Conservation (phyloP, 1,284 basidiomycete species). For the Phenoliferia sp. region DNA sequence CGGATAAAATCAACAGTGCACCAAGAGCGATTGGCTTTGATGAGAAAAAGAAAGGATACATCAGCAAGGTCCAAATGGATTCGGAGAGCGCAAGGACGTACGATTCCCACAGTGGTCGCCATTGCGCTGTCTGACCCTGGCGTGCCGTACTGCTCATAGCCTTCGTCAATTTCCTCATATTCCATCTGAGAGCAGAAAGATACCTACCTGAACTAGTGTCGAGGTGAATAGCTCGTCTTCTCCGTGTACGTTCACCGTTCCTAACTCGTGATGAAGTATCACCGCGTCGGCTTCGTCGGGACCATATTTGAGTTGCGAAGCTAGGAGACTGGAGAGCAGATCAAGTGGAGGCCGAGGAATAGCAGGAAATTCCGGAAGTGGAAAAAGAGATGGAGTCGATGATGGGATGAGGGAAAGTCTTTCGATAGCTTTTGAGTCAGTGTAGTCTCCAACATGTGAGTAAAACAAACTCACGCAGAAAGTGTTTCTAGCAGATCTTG, state of each 20-base stretch:
- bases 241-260: slow-evolving; percentile 32
- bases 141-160: slow-evolving; percentile 54
- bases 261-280: slow-evolving; percentile 77
- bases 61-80: too few species aligned
- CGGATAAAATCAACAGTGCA: slow-evolving; percentile 19
- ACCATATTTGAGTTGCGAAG: slow-evolving; percentile 67
- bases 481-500: slow-evolving; percentile 1
- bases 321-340: slow-evolving; percentile 68
- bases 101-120: slow-evolving; percentile 73
- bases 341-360: slow-evolving; percentile 62
- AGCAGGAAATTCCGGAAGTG: slow-evolving; percentile 50
- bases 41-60: too few species aligned
- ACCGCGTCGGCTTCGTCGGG: slow-evolving; percentile 79
- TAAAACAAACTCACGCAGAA: slow-evolving; percentile 1
- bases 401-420: slow-evolving; percentile 45
- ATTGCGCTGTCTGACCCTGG: slow-evolving; percentile 64
- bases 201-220: slow-evolving; percentile 53
- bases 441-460: too few species aligned
- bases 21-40: slow-evolving; percentile 30
- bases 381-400: slow-evolving; percentile 37
- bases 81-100: not conserved
- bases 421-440: slow-evolving; percentile 30
- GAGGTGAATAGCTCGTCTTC: slow-evolving; percentile 64
- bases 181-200: not conserved
- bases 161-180: not conserved